Evolutionary conservation across 208 protist genomes (phyloP).

Genomic region (Wallacemonas sp.): DNA sequence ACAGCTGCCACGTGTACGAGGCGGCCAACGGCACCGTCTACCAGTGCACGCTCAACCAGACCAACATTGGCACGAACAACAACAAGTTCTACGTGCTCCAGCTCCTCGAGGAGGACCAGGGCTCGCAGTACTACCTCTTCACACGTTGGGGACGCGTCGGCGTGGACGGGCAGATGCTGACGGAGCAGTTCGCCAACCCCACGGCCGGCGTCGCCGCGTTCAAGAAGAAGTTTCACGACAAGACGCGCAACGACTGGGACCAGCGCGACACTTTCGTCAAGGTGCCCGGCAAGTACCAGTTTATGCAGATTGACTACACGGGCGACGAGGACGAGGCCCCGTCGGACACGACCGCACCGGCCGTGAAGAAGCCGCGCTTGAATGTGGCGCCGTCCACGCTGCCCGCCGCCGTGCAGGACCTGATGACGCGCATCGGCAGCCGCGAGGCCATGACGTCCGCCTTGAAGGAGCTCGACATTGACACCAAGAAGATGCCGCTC

Average conservation of each 20-base stretch:
- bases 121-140: slow-evolving; percentile 51
- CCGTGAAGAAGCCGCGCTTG: slow-evolving; percentile 27
- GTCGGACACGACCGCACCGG: slow-evolving; percentile 10
- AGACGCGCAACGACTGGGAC: slow-evolving; percentile 68
- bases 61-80: slow-evolving; percentile 74
- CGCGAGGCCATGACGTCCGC: slow-evolving; percentile 55
- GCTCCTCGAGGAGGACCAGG: slow-evolving; percentile 63
- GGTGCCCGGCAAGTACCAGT: slow-evolving; percentile 53
- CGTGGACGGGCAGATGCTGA: slow-evolving; percentile 52
- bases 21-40: slow-evolving; percentile 43
- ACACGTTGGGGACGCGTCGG: slow-evolving; percentile 86
- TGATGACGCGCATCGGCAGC: slow-evolving; percentile 74
- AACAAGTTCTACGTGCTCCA: slow-evolving; percentile 92
- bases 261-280: slow-evolving; percentile 50
- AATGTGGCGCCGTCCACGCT: slow-evolving; percentile 43
- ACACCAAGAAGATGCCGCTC: slow-evolving; percentile 79
- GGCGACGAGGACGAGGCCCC: slow-evolving; percentile 24
- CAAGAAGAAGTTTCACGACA: slow-evolving; percentile 51
- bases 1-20: slow-evolving; percentile 64
- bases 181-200: slow-evolving; percentile 27
- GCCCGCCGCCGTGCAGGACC: slow-evolving; percentile 36
- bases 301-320: slow-evolving; percentile 86
- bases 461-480: slow-evolving; percentile 79
- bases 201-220: slow-evolving; percentile 40
- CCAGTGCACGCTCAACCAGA: slow-evolving; percentile 87